Base-by-base conservation (phyloP, 352 stramenopile species). In the Phytopythium ostracodes region DNA sequence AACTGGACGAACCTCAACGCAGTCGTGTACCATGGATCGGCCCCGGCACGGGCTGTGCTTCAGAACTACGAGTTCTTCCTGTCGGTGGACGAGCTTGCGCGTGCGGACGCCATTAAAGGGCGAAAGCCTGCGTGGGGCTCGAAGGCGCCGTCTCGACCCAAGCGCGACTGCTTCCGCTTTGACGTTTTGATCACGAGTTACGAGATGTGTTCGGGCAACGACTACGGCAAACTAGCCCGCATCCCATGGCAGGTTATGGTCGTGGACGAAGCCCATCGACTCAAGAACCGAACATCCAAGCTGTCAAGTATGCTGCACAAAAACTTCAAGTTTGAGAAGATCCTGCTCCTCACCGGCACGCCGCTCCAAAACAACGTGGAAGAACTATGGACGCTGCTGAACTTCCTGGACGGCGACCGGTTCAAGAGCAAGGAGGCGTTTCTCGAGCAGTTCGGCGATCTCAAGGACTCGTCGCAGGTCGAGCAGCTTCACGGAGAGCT, bases 131-230 rank as follows among this genome's bases (percentile, higher is more conserved):
- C 24, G 17, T 44, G 43, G 29, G 20, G 35, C 8, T 10, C 22
- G 29, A 42, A 62, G 50, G 2, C 36, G 18, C 25, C 38, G 2
- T 63, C 74, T 0, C 70, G 70, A 33, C 59, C 73, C 12, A 85
- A 83, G 59, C 68, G 73, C 22, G 76, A 81, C 24, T 88, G 87
- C 60, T 90, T 94, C 63, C 86, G 96, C 20, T 99, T 99, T 75
- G 97, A 99, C 70, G 96, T 99, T 25, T 75, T 99, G 15, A 97
- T 99, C 38, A 99, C 98, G 22, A 99, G 97, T 2, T 99, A 99
- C 73, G 98, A 99, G 70, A 99, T 99, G 73, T 90, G 98, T 10
- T 89, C 81, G 25, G 94, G 98, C 40, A 94, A 92, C 52, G 96
- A 99, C 60, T 84, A 97, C n/a, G 79, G 73, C 44, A 94, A 98